Conservation (phyloP, 768 basidiomycete genomes). For the Dentipellis fragilis region DNA sequence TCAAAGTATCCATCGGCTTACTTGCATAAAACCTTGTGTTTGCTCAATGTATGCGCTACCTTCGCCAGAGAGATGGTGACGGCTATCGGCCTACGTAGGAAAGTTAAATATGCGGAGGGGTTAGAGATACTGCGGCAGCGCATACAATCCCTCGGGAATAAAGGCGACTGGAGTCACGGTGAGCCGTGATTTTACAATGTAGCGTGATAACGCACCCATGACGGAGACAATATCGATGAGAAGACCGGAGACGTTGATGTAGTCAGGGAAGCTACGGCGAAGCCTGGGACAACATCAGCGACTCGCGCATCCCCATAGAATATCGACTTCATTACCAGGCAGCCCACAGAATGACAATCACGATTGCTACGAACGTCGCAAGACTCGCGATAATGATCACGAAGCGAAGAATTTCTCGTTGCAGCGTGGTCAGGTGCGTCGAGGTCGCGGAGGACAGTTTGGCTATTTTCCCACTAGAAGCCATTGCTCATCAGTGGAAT, state of each 20-base stretch:
- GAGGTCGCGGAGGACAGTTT: conserved; percentile 23
- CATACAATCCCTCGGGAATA: conserved; percentile 38
- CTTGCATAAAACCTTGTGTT: conserved; percentile 42
- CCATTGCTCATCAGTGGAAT: background rate
- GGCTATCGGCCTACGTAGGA: conserved; percentile 29
- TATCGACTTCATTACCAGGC: conserved; percentile 22
- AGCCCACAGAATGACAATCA: conserved; percentile 40
- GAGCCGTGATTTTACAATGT: background rate
- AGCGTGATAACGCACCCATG: conserved; percentile 23
- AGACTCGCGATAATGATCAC: conserved; percentile 40
- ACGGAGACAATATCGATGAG: conserved; percentile 52
- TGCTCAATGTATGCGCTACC: conserved; percentile 36
- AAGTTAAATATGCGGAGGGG: background rate
- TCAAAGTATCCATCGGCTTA: background rate
- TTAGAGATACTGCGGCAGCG: background rate
- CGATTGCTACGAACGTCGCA: conserved; percentile 30
- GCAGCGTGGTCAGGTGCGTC: conserved; percentile 35
- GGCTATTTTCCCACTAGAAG: conserved; percentile 27
- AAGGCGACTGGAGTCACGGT: conserved; percentile 25
- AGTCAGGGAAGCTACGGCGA: conserved; percentile 27
- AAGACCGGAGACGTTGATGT: conserved; percentile 39
- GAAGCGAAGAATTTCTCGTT: conserved; percentile 44
- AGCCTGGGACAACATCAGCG: conserved; percentile 25
- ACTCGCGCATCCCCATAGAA: conserved; percentile 8
- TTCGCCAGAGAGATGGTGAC: conserved; percentile 44